A percentile compares a stretch with the other conserved stretches of the same genome.
Evolutionary conservation across 257 asterid genomes (phyloP).

Genomic region (Nicotiana sylvestris): DNA sequence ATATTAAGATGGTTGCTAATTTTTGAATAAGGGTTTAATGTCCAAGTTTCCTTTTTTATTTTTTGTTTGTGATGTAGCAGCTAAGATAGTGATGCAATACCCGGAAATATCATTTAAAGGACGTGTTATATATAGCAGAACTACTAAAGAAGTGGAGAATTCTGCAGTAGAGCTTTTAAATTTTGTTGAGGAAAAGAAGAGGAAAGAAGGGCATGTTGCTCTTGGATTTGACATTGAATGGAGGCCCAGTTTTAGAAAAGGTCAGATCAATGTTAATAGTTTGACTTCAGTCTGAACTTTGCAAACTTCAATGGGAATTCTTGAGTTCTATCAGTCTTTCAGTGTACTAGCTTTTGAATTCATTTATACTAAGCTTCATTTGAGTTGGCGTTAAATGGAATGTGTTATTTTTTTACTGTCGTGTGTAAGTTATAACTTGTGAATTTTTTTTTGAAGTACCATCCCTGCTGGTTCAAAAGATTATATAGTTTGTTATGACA

Average conservation of each 20-base stretch:
- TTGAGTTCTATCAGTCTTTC: slow-evolving; percentile 5
- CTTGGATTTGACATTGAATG: slow-evolving; percentile 96
- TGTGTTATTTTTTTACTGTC: too few species aligned
- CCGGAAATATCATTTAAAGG: slow-evolving; percentile 64
- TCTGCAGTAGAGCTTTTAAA: slow-evolving; percentile 69
- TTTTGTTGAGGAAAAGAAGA: slow-evolving; percentile 59
- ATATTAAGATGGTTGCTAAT: background rate
- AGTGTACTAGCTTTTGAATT: background rate
- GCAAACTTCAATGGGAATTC: background rate
- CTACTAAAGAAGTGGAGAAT: slow-evolving; percentile 67
- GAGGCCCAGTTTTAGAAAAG: slow-evolving; percentile 78
- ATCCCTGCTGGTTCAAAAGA: background rate
- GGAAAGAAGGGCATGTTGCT: slow-evolving; percentile 44
- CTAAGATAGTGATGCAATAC: slow-evolving; percentile 16
- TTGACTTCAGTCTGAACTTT: background rate
- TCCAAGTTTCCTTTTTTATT: background rate
- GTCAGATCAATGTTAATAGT: slow-evolving; percentile 25
- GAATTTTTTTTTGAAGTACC: background rate
- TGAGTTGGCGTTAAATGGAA: background rate
- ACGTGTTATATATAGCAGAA: slow-evolving; percentile 61
- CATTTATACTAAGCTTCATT: background rate
- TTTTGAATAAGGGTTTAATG: background rate
- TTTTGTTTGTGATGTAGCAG: slow-evolving; percentile 4
- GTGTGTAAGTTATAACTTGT: background rate
- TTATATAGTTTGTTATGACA: background rate